Percentiles rank a stretch among this genome's conserved stretches.
Evolutionary conservation across 371 early-diverging fungal species (phyloP).

Genomic region (Circinella minor): DNA sequence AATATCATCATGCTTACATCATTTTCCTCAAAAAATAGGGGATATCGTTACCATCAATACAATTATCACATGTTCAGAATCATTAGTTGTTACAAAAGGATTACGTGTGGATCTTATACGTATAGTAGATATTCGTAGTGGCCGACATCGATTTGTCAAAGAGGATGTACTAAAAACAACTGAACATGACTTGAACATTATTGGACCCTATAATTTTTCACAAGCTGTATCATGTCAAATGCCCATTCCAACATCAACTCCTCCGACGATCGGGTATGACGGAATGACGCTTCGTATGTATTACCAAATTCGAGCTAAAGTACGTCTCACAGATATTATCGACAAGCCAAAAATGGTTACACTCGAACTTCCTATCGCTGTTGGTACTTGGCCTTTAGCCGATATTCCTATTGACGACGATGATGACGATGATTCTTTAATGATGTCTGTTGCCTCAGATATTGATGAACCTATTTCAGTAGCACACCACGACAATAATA

Average conservation of each 20-base stretch:
- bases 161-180: constrained; percentile 25
- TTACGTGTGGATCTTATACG: constrained; percentile 3
- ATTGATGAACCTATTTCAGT: background rate
- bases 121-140: constrained; percentile 9
- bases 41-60: constrained; percentile 2
- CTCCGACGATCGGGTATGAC: constrained; percentile 45
- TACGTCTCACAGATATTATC: constrained; percentile 20
- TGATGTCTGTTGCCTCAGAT: constrained; percentile 3
- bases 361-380: constrained; percentile 42
- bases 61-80: constrained; percentile 2
- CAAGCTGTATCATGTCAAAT: constrained; percentile 33
- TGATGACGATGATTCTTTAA: constrained; percentile 33
- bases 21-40: background rate
- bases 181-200: constrained; percentile 26
- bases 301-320: constrained; percentile 36
- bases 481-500: constrained; percentile 14
- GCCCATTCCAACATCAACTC: constrained; percentile 50
- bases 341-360: constrained; percentile 9
- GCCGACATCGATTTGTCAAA: constrained; percentile 13
- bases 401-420: constrained; percentile 54
- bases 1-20: constrained; percentile 1
- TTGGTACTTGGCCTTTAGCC: constrained; percentile 55
- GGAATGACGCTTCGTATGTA: constrained; percentile 40
- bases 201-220: constrained; percentile 23
- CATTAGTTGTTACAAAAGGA: constrained; percentile 7